Base-by-base conservation (phyloP, 805 yeast species). In the Barnettozyma pratensis region DNA sequence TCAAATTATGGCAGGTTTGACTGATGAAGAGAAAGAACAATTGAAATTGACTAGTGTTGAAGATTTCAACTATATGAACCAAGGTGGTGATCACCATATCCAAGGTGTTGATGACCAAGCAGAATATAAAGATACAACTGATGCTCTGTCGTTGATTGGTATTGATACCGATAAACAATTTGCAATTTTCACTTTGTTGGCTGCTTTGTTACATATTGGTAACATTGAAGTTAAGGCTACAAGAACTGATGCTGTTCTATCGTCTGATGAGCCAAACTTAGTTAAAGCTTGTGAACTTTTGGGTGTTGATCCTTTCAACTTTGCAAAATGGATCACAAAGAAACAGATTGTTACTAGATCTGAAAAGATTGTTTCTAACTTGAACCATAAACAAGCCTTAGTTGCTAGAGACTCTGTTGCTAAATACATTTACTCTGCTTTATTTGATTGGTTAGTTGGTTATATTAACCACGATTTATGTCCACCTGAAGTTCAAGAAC, bases 351-450 rank as follows among this genome's bases (percentile, higher is more conserved):
- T 79, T 27, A 91, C 97, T n/a, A 78, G 97, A 65, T 82, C 90
- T 9, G 98, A 94, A 68, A 91, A 88, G 66, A 91, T 92, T 62
- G 81, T 83, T 42, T 83, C 96, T 27, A 89, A 86, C 63, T 74
- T 92, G 62, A 87, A 78, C 59, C 85, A 81, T 64, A 80, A 80
- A 58, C 96, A 91, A 64, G 95, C 98, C 7, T 59, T 80, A 28
- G 97, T 91, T 31, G 92, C 97, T 11, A 81, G 96, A 62, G 98
- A 92, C 69, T 94, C 99, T n/a, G 95, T 92, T 46, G 89, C 98
- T 44, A 92, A 92, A 66, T 92, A 85, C 66, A 85, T 94, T 44
- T 92, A 94, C 69, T 82, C 97, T 3, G 87, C 96, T 3, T 70
- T 94, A 52, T 92, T 92, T 58, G 98, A 92, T 63, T 92, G 99